Base-by-base conservation (phyloP, 192 early-diverging fungal genomes). In the Coemansia sp. region DNA sequence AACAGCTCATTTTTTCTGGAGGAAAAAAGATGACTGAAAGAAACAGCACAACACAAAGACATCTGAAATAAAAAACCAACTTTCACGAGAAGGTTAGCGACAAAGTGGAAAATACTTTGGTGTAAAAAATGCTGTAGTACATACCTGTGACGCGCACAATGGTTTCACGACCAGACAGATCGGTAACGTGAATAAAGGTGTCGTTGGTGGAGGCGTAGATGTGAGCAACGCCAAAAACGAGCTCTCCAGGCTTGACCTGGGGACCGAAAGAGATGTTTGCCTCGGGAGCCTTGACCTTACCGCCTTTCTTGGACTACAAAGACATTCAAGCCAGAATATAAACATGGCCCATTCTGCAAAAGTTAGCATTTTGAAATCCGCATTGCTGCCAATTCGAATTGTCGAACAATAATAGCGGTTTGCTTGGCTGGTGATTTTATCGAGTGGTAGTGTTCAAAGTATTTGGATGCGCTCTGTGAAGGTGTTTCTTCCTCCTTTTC, bases 151-250 rank as follows among this genome's bases (percentile, higher is more conserved):
- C 92, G 86, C 97, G 92, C 76, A 90, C 87, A 77, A 99, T 96
- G 83, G 97, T 99, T 89, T 99, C 96, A 81, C 95, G 90, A 60
- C 97, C 97, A 74, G 96, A 93, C 71, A 99, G 86, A 97, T 99
- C 97, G 69, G 97, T 99, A 77, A 99, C 89, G 87, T 99, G 97
- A 75, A 99, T 94, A 77, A 99, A 99, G 74, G 97, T 99, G 84
- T 99, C 97, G 91, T 99, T 99, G 90, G 94, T 96, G 59, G 90
- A 92, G 81, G 97, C 96, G 76, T 91, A 98, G 86, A 99, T 98
- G 91, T 97, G 97, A 66, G 94, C 94, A 87, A 99, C 97, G 82
- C 97, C 97, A 74, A 97, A 99, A 68, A 99, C 97, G 82, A 92
- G 86, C 87, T 99, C 96, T 74, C 95, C 96, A 79, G 93, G 93